Evolutionary conservation across 108 stramenopile genomes (phyloP).

Genomic region (Conticribra weissflogii): DNA sequence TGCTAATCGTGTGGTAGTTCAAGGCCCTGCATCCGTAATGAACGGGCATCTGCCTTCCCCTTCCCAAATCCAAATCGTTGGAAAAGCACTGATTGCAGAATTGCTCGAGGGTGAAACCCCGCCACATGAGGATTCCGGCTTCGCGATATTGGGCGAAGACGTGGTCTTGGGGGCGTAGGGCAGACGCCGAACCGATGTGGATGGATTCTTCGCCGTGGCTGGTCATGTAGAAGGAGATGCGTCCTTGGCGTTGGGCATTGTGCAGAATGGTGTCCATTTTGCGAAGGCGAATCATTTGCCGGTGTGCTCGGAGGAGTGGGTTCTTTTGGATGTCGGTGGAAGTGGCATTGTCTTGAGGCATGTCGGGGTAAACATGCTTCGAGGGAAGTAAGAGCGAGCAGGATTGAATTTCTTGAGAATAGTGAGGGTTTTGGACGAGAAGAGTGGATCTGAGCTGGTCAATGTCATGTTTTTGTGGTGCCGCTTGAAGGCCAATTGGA

Average conservation of each 20-base stretch:
- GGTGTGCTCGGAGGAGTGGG: conserved; percentile 68
- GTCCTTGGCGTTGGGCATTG: conserved; percentile 97
- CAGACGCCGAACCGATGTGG: conserved; percentile 92
- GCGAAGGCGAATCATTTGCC: conserved; percentile 90
- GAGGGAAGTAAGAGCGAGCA: conserved; percentile 46
- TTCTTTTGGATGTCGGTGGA: conserved; percentile 39
- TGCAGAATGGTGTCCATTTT: conserved; percentile 95
- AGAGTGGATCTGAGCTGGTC: conserved; percentile 50
- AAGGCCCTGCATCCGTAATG: conserved; percentile 95
- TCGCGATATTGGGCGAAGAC: conserved; percentile 98
- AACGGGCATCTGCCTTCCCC: conserved; percentile 98
- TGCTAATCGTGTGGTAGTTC: conserved; percentile 95
- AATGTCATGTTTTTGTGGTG: conserved; percentile 13
- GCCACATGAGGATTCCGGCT: conserved; percentile 95
- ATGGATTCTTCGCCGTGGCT: conserved; percentile 91
- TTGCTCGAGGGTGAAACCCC: conserved; percentile 95
- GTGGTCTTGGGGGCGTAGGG: conserved; percentile 75
- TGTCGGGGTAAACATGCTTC: conserved; percentile 57
- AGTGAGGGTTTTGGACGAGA: conserved; percentile 46
- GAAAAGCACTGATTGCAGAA: conserved; percentile 97
- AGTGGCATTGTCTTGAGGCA: conserved; percentile 12
- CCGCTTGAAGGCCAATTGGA: neutral
- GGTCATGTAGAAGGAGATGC: conserved; percentile 97
- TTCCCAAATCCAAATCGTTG: conserved; percentile 89
- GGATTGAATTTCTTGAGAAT: conserved; percentile 43